These are phyloP conservation scores for Seiridium unicorne DNA, from an alignment of 2,329 filamentous ascomycete species.

Conservation along the genomic window DNA sequence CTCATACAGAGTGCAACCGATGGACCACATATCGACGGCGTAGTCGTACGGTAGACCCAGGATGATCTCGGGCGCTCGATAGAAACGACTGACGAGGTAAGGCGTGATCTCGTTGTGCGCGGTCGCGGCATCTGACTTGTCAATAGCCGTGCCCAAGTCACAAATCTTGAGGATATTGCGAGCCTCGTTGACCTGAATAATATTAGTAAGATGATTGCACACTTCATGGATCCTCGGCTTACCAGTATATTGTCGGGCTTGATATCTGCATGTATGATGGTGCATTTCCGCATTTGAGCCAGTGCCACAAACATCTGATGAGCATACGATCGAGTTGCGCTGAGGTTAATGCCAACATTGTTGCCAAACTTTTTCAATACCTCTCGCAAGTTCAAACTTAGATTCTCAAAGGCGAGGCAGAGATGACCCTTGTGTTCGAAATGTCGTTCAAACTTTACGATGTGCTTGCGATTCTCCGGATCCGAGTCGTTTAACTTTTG, in stretches of 20 bases:
- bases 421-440: constrained; percentile 96
- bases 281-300: constrained; percentile 84
- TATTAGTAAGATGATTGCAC: constrained; percentile 22
- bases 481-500: constrained; percentile 84
- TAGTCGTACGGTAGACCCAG: constrained; percentile 95
- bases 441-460: constrained; percentile 80
- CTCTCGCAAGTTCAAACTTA: constrained; percentile 90
- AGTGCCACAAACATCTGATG: constrained; percentile 92
- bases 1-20: constrained; percentile 95
- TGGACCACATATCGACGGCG: constrained; percentile 95
- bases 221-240: constrained; percentile 21
- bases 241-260: constrained; percentile 97
- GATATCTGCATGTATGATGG: constrained; percentile 91
- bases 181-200: constrained; percentile 67
- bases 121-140: constrained; percentile 74
- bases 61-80: constrained; percentile 95
- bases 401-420: constrained; percentile 95
- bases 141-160: constrained; percentile 93
- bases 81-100: constrained; percentile 95
- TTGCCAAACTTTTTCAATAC: constrained; percentile 95
- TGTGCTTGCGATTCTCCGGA: constrained; percentile 84
- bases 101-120: constrained; percentile 81
- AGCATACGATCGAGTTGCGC: constrained; percentile 83
- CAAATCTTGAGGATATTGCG: constrained; percentile 89
- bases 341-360: constrained; percentile 87